phyloP scores from a whole-genome alignment of 495 filamentous ascomycete species.

The Podospora fimiseda region DNA sequence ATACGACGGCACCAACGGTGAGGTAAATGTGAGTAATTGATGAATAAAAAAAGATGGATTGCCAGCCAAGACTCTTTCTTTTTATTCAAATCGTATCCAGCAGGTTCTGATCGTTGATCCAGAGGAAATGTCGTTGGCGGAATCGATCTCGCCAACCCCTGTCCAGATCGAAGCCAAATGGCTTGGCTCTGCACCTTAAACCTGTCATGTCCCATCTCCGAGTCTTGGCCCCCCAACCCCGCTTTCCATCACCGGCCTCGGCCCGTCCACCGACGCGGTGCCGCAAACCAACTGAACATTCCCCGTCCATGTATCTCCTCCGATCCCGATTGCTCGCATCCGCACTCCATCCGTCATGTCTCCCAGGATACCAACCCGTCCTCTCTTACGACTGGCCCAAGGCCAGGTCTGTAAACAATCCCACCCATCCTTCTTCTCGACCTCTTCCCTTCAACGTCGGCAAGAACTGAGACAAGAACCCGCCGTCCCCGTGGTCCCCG shows the following conservation, averaged over 20 bases:
- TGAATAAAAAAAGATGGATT: not conserved
- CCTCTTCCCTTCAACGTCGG: not conserved
- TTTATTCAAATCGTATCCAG: not conserved
- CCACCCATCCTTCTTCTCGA: not conserved
- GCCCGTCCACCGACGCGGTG: not conserved
- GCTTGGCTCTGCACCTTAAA: not conserved
- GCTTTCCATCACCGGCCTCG: not conserved
- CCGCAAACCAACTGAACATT: not conserved
- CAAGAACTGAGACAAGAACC: slow-evolving; percentile 1
- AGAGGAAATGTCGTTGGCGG: not conserved
- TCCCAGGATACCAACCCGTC: slow-evolving; percentile 10
- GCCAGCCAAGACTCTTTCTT: not conserved
- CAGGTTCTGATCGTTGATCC: slow-evolving; percentile 4
- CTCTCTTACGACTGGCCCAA: slow-evolving; percentile 7
- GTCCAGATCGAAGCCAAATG: not conserved
- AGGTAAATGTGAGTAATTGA: not conserved
- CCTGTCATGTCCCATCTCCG: not conserved
- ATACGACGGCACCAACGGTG: no score
- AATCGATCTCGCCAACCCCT: not conserved
- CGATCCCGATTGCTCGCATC: not conserved
- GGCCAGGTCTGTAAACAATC: not conserved
- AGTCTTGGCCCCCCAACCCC: not conserved
- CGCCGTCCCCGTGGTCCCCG: not conserved
- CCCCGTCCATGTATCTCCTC: not conserved
- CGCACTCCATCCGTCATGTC: not conserved